Percentiles rank a stretch among this genome's conserved stretches.
phyloP scores from a whole-genome alignment of 2,329 filamentous ascomycete genomes.

The Raffaelea albimanens region DNA sequence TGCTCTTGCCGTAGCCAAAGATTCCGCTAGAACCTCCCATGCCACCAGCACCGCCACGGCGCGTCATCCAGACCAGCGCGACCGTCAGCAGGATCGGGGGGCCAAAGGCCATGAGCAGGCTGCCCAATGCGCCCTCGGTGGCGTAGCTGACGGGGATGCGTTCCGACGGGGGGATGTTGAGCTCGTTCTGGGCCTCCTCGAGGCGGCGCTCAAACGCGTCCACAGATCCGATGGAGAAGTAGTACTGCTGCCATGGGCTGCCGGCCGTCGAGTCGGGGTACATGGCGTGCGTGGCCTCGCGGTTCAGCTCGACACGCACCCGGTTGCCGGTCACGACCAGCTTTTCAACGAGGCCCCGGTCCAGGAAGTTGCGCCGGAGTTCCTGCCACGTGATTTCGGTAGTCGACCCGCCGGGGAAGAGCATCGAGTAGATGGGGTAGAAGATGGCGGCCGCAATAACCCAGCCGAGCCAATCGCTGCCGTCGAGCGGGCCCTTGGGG shows the following conservation, averaged over 20 bases:
- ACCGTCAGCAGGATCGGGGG: constrained; percentile 82
- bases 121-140: constrained; percentile 64
- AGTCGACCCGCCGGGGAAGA: constrained; percentile 32
- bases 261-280: constrained; percentile 68
- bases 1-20: constrained; percentile 92
- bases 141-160: constrained; percentile 88
- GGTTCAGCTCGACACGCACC: constrained; percentile 68
- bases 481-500: constrained; percentile 15
- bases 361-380: constrained; percentile 83
- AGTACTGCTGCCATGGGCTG: constrained; percentile 68
- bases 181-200: constrained; percentile 78
- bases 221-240: constrained; percentile 90
- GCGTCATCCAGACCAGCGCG: constrained; percentile 68
- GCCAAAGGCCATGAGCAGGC: constrained; percentile 66
- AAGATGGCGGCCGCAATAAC: constrained; percentile 34
- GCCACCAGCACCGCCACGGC: constrained; percentile 55
- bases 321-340: constrained; percentile 69
- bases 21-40: constrained; percentile 64
- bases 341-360: constrained; percentile 93
- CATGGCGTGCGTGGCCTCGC: constrained; percentile 60
- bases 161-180: constrained; percentile 77
- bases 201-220: constrained; percentile 86
- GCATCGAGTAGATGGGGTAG: constrained; percentile 29
- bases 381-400: constrained; percentile 97
- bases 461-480: constrained; percentile 43